These are phyloP conservation scores for Coemansia sp. DNA, from an alignment of 192 early-diverging fungal genomes.

Conservation along the genomic window DNA sequence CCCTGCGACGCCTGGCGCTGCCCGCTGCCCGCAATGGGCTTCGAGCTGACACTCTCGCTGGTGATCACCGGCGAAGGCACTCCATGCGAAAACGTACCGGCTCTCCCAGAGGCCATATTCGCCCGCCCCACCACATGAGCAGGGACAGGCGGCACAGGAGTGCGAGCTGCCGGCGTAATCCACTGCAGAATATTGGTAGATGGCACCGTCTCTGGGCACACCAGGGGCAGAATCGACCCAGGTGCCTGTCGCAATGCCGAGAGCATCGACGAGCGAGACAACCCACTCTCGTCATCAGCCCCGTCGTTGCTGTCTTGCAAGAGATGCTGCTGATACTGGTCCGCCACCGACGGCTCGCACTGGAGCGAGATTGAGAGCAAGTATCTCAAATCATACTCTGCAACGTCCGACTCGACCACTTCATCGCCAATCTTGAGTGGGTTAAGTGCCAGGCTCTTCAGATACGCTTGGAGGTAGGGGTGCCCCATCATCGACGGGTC, in stretches of 20 bases:
- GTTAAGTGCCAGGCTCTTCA: conserved; percentile 23
- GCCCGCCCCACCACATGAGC: conserved; percentile 17
- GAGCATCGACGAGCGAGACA: conserved; percentile 14
- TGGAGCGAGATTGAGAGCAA: conserved; percentile 48
- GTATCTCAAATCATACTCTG: conserved; percentile 50
- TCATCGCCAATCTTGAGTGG: conserved; percentile 54
- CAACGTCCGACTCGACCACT: conserved; percentile 33
- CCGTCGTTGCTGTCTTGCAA: neutral
- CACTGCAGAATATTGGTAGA: conserved; percentile 54
- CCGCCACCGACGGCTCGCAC: conserved; percentile 48
- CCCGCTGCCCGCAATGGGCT: neutral
- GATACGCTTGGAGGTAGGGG: conserved; percentile 37
- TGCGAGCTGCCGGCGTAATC: conserved; percentile 45
- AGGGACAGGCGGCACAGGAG: conserved; percentile 17
- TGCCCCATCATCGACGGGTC: conserved; percentile 45
- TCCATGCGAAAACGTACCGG: conserved; percentile 44
- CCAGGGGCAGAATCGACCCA: conserved; percentile 53
- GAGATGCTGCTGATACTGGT: conserved; percentile 51
- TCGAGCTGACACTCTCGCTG: neutral
- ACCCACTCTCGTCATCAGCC: conserved; percentile 13
- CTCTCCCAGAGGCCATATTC: conserved; percentile 21
- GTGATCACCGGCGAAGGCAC: neutral
- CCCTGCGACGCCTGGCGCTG: conserved; percentile 14
- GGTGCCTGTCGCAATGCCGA: conserved; percentile 44
- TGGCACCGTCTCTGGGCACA: conserved; percentile 53